Evolutionary conservation across 1,284 basidiomycete species (phyloP).

Genomic region (Ustilago trichophora): DNA sequence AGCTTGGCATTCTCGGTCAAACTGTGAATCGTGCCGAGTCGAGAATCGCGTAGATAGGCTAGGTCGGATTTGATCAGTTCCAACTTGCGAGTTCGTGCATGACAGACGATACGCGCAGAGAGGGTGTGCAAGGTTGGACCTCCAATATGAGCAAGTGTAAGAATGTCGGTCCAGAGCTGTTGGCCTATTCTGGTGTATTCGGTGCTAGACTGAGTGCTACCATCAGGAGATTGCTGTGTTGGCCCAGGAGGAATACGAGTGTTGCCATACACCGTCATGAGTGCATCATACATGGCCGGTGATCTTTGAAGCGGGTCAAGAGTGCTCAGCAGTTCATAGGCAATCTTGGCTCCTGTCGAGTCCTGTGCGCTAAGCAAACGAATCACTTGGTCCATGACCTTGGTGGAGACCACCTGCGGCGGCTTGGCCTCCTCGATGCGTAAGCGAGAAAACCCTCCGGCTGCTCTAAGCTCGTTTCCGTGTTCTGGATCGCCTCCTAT

Average conservation of each 20-base stretch:
- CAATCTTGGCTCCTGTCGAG: slow-evolving; percentile 15
- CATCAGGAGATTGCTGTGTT: no score
- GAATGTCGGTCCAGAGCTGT: slow-evolving; percentile 38
- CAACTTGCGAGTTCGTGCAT: slow-evolving; percentile 16
- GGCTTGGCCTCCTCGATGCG: not conserved
- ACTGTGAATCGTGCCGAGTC: slow-evolving; percentile 8
- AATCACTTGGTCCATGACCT: slow-evolving; percentile 11
- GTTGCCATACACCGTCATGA: slow-evolving; percentile 33
- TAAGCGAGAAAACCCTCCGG: slow-evolving; percentile 23
- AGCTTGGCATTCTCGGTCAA: slow-evolving; percentile 19
- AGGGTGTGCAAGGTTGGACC: slow-evolving; percentile 24
- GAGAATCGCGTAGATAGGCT: slow-evolving; percentile 3
- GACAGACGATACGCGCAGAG: slow-evolving; percentile 32
- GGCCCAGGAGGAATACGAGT: not conserved
- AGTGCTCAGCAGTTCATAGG: slow-evolving; percentile 26
- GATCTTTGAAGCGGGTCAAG: slow-evolving; percentile 28
- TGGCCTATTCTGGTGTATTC: slow-evolving; percentile 7
- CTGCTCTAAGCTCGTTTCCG: slow-evolving; percentile 4
- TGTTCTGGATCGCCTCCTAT: not conserved
- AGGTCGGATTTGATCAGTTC: slow-evolving; percentile 33
- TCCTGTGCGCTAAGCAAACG: slow-evolving; percentile 27
- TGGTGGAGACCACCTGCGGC: slow-evolving; percentile 25
- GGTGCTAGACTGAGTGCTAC: not conserved
- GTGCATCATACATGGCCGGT: slow-evolving; percentile 38
- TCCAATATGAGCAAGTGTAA: slow-evolving; percentile 4